Evolutionary conservation across 129 eudicot species (phyloP).

Genomic region (Pseudognaphalium luteoalbum): DNA sequence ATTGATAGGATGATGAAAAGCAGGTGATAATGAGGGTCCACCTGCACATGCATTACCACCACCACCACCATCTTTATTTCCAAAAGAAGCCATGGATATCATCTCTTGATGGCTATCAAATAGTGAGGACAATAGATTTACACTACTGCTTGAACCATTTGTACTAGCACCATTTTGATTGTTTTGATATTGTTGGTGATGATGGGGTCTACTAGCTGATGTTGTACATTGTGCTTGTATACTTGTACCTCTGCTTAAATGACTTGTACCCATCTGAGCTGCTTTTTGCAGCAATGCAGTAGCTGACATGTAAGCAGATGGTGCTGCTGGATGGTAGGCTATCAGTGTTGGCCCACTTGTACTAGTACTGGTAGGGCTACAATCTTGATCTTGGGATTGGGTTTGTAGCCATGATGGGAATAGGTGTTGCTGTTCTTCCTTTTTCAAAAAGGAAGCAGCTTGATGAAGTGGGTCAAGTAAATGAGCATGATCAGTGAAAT

Average conservation of each 20-base stretch:
- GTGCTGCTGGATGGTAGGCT: slow-evolving; percentile 47
- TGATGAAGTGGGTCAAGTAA: slow-evolving; percentile 31
- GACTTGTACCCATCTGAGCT: slow-evolving; percentile 84
- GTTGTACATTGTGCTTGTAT: slow-evolving; percentile 34
- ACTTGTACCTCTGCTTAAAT: slow-evolving; percentile 46
- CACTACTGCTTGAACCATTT: slow-evolving; percentile 41
- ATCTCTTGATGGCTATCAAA: slow-evolving; percentile 30
- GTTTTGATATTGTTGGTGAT: slow-evolving; percentile 40
- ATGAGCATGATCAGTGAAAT: slow-evolving; percentile 20
- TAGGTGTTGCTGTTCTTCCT: slow-evolving; percentile 39
- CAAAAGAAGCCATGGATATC: slow-evolving; percentile 53
- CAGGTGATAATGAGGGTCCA: slow-evolving; percentile 29
- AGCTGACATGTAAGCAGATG: slow-evolving; percentile 86
- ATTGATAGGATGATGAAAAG: slow-evolving; percentile 37
- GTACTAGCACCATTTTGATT: slow-evolving; percentile 62
- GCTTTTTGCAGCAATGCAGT: slow-evolving; percentile 99
- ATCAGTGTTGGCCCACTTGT: slow-evolving; percentile 50
- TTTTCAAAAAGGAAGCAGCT: slow-evolving; percentile 31
- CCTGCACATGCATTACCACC: slow-evolving; percentile 33
- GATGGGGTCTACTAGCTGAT: slow-evolving; percentile 13
- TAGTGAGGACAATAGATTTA: slow-evolving; percentile 42
- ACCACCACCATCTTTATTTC: slow-evolving; percentile 42
- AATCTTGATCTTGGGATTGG: slow-evolving; percentile 51
- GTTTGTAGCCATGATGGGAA: slow-evolving; percentile 51
- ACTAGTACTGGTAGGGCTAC: slow-evolving; percentile 36